A percentile compares a stretch with the other conserved stretches of the same genome.
Evolutionary conservation across 106 monocot species (phyloP).

Genomic region (Dendrobium nobile): DNA sequence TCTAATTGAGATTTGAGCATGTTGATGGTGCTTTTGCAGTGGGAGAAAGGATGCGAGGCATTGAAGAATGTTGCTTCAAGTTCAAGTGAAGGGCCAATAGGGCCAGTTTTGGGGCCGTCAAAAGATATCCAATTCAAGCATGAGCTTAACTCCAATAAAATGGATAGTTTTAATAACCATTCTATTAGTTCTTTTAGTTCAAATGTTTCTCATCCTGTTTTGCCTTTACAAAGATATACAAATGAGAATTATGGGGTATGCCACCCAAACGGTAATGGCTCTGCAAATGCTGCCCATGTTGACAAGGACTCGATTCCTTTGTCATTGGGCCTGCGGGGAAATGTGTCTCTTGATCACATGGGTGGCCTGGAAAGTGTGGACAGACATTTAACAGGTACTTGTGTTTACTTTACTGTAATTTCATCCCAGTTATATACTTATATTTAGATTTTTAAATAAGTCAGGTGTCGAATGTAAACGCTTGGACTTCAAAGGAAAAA

Average conservation of each 20-base stretch:
- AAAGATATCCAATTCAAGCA: conserved; percentile 98
- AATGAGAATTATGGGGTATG: conserved; percentile 41
- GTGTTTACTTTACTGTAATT: neutral
- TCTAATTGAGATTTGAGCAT: neutral
- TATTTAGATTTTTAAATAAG: neutral
- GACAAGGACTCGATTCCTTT: conserved; percentile 6
- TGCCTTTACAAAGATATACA: conserved; percentile 97
- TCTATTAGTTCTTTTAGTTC: conserved; percentile 36
- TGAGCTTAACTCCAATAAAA: conserved; percentile 51
- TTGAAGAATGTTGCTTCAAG: conserved; percentile 22
- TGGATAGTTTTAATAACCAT: conserved; percentile 41
- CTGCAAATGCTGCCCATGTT: conserved; percentile 11
- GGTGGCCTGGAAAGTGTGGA: neutral
- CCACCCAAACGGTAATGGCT: conserved; percentile 16
- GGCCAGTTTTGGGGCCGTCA: conserved; percentile 16
- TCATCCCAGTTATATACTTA: neutral
- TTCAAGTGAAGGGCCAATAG: conserved; percentile 17
- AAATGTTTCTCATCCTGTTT: conserved; percentile 62
- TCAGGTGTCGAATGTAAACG: conserved; percentile 15
- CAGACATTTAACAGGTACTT: conserved; percentile 14
- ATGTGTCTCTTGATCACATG: conserved; percentile 1
- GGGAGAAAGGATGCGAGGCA: conserved; percentile 71
- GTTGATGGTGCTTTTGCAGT: conserved; percentile 43
- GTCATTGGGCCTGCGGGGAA: conserved; percentile 7
- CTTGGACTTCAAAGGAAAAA: conserved; percentile 12